phyloP scores from a whole-genome alignment of 2,329 filamentous ascomycete species.

The Aureobasidium namibiae region DNA sequence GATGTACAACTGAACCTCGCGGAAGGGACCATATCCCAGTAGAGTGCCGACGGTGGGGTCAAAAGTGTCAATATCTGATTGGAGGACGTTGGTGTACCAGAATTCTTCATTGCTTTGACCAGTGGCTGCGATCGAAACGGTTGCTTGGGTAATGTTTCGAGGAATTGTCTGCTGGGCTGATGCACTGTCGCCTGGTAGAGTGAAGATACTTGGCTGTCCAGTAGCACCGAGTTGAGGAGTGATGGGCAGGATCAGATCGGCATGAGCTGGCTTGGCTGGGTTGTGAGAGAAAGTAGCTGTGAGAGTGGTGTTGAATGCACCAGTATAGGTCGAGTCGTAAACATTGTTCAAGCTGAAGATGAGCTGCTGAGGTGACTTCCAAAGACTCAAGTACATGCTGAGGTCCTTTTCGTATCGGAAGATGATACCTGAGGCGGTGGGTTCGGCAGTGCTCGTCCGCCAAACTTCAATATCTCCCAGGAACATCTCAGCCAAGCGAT shows the following conservation, averaged over 20 bases:
- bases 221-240: constrained; percentile 45
- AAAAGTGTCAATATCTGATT: constrained; percentile 54
- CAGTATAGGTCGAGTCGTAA: constrained; percentile 63
- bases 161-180: constrained; percentile 56
- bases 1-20: constrained; percentile 69
- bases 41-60: constrained; percentile 42
- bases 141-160: constrained; percentile 56
- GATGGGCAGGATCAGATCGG: constrained; percentile 57
- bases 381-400: constrained; percentile 61
- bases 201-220: constrained; percentile 57
- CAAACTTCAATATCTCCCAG: constrained; percentile 73
- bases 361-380: constrained; percentile 60
- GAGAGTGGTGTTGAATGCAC: constrained; percentile 62
- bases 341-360: constrained; percentile 76
- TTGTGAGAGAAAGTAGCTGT: constrained; percentile 57
- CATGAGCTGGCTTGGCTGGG: constrained; percentile 35
- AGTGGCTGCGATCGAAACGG: constrained; percentile 68
- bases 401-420: constrained; percentile 77
- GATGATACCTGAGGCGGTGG: constrained; percentile 59
- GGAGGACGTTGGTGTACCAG: constrained; percentile 73
- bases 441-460: constrained; percentile 74
- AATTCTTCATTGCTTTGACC: constrained; percentile 73
- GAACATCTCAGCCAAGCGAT: constrained; percentile 68
- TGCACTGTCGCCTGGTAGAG: constrained; percentile 55
- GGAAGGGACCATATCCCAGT: constrained; percentile 63